These are phyloP conservation scores for Puya raimondii DNA, from an alignment of 176 grass and related monocot species.

Conservation along the genomic window DNA sequence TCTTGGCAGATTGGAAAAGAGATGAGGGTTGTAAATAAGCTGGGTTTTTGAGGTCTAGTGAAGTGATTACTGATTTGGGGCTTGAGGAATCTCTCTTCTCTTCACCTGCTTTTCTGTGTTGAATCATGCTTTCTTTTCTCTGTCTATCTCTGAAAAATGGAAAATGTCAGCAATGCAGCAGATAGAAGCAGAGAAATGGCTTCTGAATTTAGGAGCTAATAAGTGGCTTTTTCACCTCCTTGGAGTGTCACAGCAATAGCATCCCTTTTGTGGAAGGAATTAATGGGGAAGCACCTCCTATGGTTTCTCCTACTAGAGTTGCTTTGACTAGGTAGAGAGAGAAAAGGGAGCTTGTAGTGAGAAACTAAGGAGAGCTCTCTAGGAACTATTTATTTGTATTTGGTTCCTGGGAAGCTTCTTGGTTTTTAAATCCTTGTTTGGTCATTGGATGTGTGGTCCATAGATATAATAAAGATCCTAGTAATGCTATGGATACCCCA, in stretches of 20 bases:
- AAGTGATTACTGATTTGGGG: slow-evolving; percentile 20
- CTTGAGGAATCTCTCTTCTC: slow-evolving; percentile 28
- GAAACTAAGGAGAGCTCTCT: not conserved
- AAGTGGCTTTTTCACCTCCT: not conserved
- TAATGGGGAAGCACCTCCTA: not conserved
- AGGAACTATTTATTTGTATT: too few species aligned
- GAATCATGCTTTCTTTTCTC: slow-evolving; percentile 16
- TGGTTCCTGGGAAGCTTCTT: too few species aligned
- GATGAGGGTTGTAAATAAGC: slow-evolving; percentile 26
- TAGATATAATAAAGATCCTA: too few species aligned
- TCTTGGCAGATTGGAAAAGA: slow-evolving; percentile 24
- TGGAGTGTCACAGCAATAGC: not conserved
- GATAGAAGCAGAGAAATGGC: not conserved
- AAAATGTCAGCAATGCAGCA: not conserved
- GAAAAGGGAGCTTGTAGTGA: not conserved
- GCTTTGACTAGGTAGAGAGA: not conserved
- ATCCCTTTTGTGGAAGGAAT: slow-evolving; percentile 2
- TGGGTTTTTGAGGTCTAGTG: not conserved
- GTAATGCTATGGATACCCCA: too few species aligned
- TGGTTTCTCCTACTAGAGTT: not conserved
- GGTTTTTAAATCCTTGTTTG: too few species aligned
- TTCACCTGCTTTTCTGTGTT: slow-evolving; percentile 25
- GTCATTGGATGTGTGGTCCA: too few species aligned
- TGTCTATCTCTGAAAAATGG: not conserved
- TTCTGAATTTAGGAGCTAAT: not conserved